Conservation (phyloP, 2,329 filamentous ascomycete genomes). For the Colletotrichum gigasporum region DNA sequence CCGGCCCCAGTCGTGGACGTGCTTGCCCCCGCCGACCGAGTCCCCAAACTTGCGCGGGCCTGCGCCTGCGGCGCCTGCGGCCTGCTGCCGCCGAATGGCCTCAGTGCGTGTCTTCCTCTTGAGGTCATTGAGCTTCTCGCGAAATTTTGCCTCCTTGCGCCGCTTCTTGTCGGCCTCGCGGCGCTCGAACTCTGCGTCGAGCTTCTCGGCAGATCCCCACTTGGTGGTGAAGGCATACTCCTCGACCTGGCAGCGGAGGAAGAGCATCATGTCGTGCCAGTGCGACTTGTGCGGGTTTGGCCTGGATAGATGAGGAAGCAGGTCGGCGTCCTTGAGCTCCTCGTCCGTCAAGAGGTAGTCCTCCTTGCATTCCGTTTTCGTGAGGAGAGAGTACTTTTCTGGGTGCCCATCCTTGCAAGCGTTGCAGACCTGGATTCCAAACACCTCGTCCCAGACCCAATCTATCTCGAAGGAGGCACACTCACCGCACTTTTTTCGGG, state of each 20-base stretch:
- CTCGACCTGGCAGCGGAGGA: conserved; percentile 91
- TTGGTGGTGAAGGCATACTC: conserved; percentile 90
- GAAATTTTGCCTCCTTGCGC: conserved; percentile 91
- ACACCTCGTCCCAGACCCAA: conserved; percentile 92
- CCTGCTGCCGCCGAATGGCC: conserved; percentile 79
- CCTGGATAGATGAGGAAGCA: conserved; percentile 86
- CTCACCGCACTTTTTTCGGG: conserved; percentile 82
- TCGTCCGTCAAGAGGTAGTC: conserved; percentile 93
- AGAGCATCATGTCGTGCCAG: conserved; percentile 99
- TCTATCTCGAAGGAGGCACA: conserved; percentile 89
- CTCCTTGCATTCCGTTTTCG: conserved; percentile 95
- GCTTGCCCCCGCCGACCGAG: conserved; percentile 72
- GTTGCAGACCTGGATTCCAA: conserved; percentile 78
- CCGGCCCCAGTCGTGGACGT: conserved; percentile 89
- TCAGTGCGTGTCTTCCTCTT: conserved; percentile 95
- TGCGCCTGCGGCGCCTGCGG: conserved; percentile 59
- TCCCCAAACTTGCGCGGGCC: conserved; percentile 77
- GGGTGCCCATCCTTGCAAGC: conserved; percentile 88
- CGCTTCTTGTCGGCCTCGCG: conserved; percentile 83
- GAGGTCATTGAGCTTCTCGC: conserved; percentile 84
- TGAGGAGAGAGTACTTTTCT: conserved; percentile 93
- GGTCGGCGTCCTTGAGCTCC: conserved; percentile 86
- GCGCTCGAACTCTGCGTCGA: conserved; percentile 89
- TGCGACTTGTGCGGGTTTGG: conserved; percentile 96
- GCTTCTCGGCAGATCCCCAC: conserved; percentile 86